Percentiles rank a stretch among this genome's conserved stretches.
Conservation (phyloP, 2,329 filamentous ascomycete genomes). For the Leptodontidium sp. region DNA sequence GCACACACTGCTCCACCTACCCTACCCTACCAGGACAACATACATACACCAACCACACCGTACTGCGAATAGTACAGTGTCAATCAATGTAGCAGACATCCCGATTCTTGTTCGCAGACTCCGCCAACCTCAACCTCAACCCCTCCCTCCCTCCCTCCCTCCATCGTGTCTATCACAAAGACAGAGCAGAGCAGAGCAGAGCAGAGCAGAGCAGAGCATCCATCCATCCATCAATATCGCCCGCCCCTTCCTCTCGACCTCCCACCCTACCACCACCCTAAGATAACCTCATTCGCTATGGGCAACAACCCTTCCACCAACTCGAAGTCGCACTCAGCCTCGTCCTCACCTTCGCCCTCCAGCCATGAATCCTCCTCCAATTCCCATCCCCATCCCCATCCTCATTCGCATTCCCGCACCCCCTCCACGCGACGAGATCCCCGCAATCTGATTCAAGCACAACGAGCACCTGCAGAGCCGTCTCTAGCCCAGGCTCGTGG, state of each 20-base stretch:
- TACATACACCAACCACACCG: background rate
- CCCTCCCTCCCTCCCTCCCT: background rate
- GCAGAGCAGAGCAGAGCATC: too few relatives aligned
- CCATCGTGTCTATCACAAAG: background rate
- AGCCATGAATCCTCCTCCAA: conserved; percentile 39
- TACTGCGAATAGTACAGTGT: background rate
- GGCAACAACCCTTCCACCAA: conserved; percentile 55
- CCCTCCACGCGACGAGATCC: conserved; percentile 49
- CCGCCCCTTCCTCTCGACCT: background rate
- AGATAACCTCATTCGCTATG: conserved; percentile 45
- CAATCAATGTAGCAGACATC: background rate
- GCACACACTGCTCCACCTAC: too few relatives aligned
- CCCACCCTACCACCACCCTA: background rate
- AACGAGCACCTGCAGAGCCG: conserved; percentile 66
- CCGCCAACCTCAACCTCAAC: background rate
- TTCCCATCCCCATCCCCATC: background rate
- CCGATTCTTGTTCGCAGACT: background rate
- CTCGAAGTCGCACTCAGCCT: conserved; percentile 47
- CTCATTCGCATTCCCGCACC: conserved; percentile 27
- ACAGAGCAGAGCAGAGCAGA: too few relatives aligned
- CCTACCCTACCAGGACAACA: too few relatives aligned
- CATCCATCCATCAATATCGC: background rate
- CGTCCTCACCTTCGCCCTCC: conserved; percentile 42
- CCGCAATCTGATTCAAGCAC: conserved; percentile 62
- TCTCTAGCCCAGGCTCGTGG: conserved; percentile 64